Base-by-base conservation (phyloP, 2,329 filamentous ascomycete genomes). In the Huntiella omanensis region DNA sequence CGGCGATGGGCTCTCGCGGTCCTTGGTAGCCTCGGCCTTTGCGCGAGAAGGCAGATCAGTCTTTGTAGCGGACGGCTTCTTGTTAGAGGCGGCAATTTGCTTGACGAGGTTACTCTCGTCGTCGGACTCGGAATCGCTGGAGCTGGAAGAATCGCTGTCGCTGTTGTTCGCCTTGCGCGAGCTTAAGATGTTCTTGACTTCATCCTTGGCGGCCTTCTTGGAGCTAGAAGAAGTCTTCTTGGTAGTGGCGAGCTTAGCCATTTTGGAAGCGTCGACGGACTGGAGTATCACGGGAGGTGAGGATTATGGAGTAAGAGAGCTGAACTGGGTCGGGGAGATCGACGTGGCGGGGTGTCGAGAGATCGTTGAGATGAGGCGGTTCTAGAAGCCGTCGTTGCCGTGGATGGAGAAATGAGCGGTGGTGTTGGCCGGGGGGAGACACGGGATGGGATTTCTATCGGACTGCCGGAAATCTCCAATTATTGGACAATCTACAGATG, bases 111-210 rank as follows among this genome's bases (percentile, higher is more conserved):
- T 47, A 48, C 22, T 11, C 41, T 53, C 50, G 46, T 51, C 50
- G 32, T 55, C 53, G 22, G 53, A 52, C 7, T 56, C 54, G 22
- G 55, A 54, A 37, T 58, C 57, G 34, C 57, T 59, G 32, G 59
- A 58, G 44, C 50, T 53, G 2, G 52, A 53, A 11, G 53, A 52
- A 17, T 56, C 52, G 33, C 54, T 53, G 5, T 50, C 48, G 41
- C 28, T 47, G 36, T 34, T 50, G 4, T 51, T 45, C 17, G 40
- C 40, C 16, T 48, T 46, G 15, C 48, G 53, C 39, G 51, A 46
- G 28, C 53, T 51, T 40, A 55, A 50, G n/a, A 47, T 47, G 35
- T 46, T 51, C 40, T 52, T 49, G 47, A 38, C 34, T 37, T 52
- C 53, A 45, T 53, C 44, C 40, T 54, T 55, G 35, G 49, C 37